These are phyloP conservation scores for Lasiodiplodia sp. DNA, from an alignment of 2,329 filamentous ascomycete species.

Conservation along the genomic window DNA sequence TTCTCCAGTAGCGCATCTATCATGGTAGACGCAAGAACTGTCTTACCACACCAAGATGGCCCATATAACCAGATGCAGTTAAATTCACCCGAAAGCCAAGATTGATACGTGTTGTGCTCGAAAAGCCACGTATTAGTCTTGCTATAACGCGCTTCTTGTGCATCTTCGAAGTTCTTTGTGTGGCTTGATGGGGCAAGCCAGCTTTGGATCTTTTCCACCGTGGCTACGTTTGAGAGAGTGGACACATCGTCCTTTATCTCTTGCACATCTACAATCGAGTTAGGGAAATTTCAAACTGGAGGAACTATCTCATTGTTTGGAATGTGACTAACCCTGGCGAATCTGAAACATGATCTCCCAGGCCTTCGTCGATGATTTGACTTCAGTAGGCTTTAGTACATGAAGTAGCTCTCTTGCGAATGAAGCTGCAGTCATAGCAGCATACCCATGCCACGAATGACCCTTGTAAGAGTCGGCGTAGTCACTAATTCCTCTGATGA, in stretches of 20 bases:
- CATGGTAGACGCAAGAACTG: not conserved
- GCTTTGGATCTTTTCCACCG: not conserved
- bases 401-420: constrained; percentile 34
- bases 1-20: not conserved
- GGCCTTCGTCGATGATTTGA: no score
- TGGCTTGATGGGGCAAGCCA: not conserved
- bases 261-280: not conserved
- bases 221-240: not conserved
- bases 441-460: constrained; percentile 36
- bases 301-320: no score
- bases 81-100: not conserved
- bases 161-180: not conserved
- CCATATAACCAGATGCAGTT: not conserved
- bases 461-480: constrained; percentile 40
- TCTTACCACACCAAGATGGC: not conserved
- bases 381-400: no score
- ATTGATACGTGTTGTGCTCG: not conserved
- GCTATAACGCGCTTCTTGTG: not conserved
- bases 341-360: no score
- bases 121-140: not conserved
- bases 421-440: constrained; percentile 34
- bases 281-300: no score
- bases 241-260: not conserved
- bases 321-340: no score
- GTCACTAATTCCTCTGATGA: constrained; percentile 39